phyloP scores from a whole-genome alignment of 345 rosid genomes.

The Triadica sebifera region DNA sequence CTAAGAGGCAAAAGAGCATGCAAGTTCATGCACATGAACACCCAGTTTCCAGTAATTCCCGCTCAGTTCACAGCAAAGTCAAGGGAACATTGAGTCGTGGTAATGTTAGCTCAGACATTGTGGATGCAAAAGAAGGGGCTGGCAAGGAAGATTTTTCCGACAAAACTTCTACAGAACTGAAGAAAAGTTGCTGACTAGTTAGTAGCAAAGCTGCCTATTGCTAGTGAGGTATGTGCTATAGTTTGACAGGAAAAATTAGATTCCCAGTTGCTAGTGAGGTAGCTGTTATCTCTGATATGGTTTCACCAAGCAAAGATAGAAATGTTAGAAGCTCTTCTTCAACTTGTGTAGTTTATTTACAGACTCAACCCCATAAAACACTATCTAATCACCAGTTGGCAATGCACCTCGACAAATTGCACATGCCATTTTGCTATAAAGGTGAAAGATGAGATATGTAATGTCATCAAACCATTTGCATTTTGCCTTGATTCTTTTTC shows the following conservation, averaged over 20 bases:
- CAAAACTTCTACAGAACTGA: constrained; percentile 12
- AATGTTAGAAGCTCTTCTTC: neutral
- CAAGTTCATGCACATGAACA: constrained; percentile 25
- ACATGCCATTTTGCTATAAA: constrained; percentile 2
- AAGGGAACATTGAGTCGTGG: constrained; percentile 18
- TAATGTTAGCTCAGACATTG: constrained; percentile 11
- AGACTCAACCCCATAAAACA: neutral
- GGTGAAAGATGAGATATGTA: neutral
- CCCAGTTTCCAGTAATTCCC: constrained; percentile 30
- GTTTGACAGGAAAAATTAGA: neutral
- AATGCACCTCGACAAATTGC: neutral
- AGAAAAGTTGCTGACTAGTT: neutral
- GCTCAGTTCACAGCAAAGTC: constrained; percentile 28
- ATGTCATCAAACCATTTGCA: neutral
- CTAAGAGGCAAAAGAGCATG: constrained; percentile 32
- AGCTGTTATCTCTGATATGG: neutral
- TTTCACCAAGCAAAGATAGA: neutral
- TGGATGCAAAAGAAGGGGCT: constrained; percentile 14
- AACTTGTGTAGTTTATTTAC: neutral
- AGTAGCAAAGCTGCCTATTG: too few relatives aligned
- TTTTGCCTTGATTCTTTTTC: neutral
- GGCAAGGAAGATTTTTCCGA: constrained; percentile 3
- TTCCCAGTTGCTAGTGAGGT: constrained; percentile 4
- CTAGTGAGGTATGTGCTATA: neutral
- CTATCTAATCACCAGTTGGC: too few relatives aligned